phyloP scores from a whole-genome alignment of 169 alveolate species.

The Perkinsus olseni region DNA sequence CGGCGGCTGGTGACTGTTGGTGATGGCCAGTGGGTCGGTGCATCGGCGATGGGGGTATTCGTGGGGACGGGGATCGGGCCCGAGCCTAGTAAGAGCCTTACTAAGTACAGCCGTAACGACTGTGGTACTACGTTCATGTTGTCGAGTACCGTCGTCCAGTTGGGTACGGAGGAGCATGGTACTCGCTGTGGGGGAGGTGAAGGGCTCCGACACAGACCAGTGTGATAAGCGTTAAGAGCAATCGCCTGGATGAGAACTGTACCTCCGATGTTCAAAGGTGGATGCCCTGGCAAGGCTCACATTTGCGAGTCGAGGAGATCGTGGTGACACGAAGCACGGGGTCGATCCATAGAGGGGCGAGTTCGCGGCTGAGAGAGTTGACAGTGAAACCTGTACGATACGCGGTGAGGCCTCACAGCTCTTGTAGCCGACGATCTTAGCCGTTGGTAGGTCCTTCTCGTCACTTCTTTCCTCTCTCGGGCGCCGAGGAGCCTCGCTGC shows the following conservation, averaged over 20 bases:
- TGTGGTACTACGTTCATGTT: not conserved
- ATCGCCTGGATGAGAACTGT: not conserved
- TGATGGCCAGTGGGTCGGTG: not conserved
- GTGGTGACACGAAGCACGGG: not conserved
- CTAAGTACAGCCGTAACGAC: not conserved
- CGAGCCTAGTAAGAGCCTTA: not conserved
- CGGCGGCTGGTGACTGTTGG: not conserved
- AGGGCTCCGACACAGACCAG: not conserved
- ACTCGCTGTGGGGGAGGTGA: not conserved
- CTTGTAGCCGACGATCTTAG: not conserved
- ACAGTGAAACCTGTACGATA: not conserved
- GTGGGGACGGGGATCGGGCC: not conserved
- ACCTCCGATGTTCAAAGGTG: no score
- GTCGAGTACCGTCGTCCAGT: not conserved
- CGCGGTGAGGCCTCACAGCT: not conserved
- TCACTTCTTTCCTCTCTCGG: no score
- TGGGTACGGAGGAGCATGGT: not conserved
- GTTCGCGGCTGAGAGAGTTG: not conserved
- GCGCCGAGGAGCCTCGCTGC: no score
- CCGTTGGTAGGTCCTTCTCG: not conserved
- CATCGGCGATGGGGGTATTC: not conserved
- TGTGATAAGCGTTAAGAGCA: not conserved
- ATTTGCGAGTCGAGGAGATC: not conserved
- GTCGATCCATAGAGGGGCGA: not conserved
- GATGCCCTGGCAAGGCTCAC: not conserved